Conservation (phyloP, 148 eudicot species). For the Bassia scoparia region DNA sequence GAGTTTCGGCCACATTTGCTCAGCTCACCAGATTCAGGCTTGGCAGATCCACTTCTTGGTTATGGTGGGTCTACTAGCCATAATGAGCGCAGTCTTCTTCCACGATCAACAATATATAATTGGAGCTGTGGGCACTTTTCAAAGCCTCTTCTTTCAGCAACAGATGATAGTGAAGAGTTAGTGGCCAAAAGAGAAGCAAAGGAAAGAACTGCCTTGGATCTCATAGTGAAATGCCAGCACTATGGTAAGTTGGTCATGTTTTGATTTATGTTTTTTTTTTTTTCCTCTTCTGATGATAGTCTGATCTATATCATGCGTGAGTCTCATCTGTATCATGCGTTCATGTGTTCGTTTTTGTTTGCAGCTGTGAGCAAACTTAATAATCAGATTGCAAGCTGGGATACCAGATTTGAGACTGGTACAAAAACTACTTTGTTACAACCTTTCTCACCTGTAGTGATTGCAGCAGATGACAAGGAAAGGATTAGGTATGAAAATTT, state of each 20-base stretch:
- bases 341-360: constrained; percentile 6
- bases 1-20: constrained; percentile 81
- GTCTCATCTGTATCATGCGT: background rate
- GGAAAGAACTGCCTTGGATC: constrained; percentile 70
- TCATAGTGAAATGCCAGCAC: constrained; percentile 80
- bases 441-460: constrained; percentile 73
- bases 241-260: constrained; percentile 44
- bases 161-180: constrained; percentile 77
- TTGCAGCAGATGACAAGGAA: constrained; percentile 87
- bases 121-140: constrained; percentile 98
- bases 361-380: constrained; percentile 72
- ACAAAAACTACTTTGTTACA: constrained; percentile 65
- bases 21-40: constrained; percentile 74
- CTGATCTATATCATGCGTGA: background rate
- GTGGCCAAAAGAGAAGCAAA: constrained; percentile 64
- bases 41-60: constrained; percentile 82
- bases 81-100: constrained; percentile 83
- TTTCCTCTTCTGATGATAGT: too few species aligned
- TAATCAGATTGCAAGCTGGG: constrained; percentile 94
- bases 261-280: background rate
- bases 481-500: constrained; percentile 56
- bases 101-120: constrained; percentile 82
- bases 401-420: constrained; percentile 78
- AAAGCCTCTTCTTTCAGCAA: constrained; percentile 76
- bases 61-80: constrained; percentile 50